Conservation (phyloP, 140 eudicot genomes). For the Erigeron philadelphicus region DNA sequence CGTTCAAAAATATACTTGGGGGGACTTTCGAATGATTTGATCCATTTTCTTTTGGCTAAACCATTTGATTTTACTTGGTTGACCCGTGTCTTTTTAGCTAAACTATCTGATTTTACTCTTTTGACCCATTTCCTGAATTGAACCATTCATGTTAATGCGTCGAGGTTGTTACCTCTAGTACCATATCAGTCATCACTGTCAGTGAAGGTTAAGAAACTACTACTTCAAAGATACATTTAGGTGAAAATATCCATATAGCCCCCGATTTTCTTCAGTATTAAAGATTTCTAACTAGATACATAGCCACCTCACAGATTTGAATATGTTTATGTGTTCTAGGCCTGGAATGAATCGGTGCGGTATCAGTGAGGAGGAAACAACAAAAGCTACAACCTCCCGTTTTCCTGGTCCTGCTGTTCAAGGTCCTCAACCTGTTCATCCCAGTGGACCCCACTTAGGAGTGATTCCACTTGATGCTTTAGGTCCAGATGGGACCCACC, state of each 20-base stretch:
- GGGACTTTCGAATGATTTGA: neutral
- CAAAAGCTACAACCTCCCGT: constrained; percentile 47
- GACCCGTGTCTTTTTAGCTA: neutral
- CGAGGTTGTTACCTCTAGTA: too few relatives aligned
- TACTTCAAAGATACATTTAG: too few relatives aligned
- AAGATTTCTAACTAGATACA: neutral
- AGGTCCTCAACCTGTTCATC: constrained; percentile 34
- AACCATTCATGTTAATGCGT: neutral
- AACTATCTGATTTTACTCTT: neutral
- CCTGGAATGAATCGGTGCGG: constrained; percentile 88
- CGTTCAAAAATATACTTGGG: neutral
- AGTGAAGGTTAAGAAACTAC: too few relatives aligned
- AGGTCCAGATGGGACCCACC: constrained; percentile 27
- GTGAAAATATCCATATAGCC: too few relatives aligned
- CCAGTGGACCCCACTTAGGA: constrained; percentile 32
- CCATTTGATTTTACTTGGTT: neutral
- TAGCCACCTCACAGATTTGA: neutral
- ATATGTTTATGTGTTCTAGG: constrained; percentile 37
- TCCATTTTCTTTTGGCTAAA: neutral
- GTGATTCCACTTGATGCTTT: constrained; percentile 27
- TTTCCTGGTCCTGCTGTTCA: constrained; percentile 40
- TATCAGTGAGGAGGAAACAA: constrained; percentile 71
- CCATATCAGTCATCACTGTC: too few relatives aligned
- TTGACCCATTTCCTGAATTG: neutral
- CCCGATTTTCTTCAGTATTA: too few relatives aligned